Evolutionary conservation across 306 rosid genomes (phyloP), one percentile per base, ranked within the genome.

Genomic region (Begonia fuchsioides): DNA sequence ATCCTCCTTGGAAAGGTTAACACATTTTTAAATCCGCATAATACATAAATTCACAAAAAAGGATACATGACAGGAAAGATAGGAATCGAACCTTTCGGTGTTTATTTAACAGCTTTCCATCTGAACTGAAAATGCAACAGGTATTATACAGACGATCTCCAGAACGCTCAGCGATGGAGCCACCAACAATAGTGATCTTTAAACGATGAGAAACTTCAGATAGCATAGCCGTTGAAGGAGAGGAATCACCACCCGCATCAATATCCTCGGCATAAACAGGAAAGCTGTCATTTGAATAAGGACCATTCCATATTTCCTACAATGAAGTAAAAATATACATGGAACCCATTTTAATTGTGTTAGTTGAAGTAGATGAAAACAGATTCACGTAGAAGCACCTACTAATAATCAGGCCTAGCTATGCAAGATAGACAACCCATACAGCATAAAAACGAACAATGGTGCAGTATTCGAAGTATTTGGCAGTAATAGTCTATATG

Each of bases 211-310:
- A 59, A 26, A 71, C 75, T 63, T 85, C 78, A 8, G 98, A 77
- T 1, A 90, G 80, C 98, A 90, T 90, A n/a, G 86, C 80, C 40
- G 83, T 90, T 38, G 98, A 85, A 52, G 98, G 98, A 61, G 98
- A 79, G 9, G 82, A 87, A 59, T 81, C 81, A 10, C 71, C 92
- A 16, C 92, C 95, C 0, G 80, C 85, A 19, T 79, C 95, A 52
- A 90, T 82, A 51, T 90, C 94, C 78, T 90, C 96, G 0, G 98
- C 98, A 43, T 79, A 82, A 50, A 71, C 58, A 0, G 94, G 95
- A 39, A 90, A 85, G 74, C 85, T 64, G 12, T 82, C 98, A 54
- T 79, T 85, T 3, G 94, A 82, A 72, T 90, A 90, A 3, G 94
- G 96, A 47, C 94, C 71, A 38, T 90, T 85, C 98, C 98, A 90